Conservation (phyloP, 306 rosid species). For the Senna tora region DNA sequence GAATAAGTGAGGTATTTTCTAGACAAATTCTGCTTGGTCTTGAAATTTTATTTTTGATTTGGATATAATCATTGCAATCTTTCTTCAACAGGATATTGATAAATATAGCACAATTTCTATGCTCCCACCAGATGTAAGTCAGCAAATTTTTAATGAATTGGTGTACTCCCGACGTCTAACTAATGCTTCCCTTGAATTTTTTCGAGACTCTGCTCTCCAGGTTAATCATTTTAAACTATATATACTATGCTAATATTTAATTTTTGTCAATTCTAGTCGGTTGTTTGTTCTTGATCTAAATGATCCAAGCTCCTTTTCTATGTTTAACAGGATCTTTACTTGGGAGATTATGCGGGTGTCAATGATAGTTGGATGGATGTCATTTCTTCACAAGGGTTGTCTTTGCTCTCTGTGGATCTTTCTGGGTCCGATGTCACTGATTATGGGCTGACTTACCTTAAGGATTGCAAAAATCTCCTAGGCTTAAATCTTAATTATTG, state of each 20-base stretch:
- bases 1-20: slow-evolving; percentile 64
- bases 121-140: slow-evolving; percentile 92
- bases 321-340: slow-evolving; percentile 70
- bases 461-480: slow-evolving; percentile 73
- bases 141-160: slow-evolving; percentile 78
- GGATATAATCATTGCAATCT: slow-evolving; percentile 36
- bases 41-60: slow-evolving; percentile 7
- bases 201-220: slow-evolving; percentile 96
- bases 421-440: slow-evolving; percentile 86
- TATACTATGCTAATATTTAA: not conserved
- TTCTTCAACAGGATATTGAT: slow-evolving; percentile 68
- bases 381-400: slow-evolving; percentile 84
- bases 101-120: slow-evolving; percentile 55
- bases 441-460: slow-evolving; percentile 69
- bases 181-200: slow-evolving; percentile 55
- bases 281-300: slow-evolving; percentile 32
- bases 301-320: slow-evolving; percentile 18
- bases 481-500: slow-evolving; percentile 74
- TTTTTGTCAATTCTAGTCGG: slow-evolving; percentile 5
- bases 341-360: slow-evolving; percentile 81
- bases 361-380: slow-evolving; percentile 89
- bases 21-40: slow-evolving; percentile 8
- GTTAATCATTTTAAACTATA: slow-evolving; percentile 43
- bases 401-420: slow-evolving; percentile 85
- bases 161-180: slow-evolving; percentile 58